Percentiles rank a stretch among this genome's conserved stretches.
Conservation (phyloP, 176 grass and related monocot species). For the Dactylis glomerata region DNA sequence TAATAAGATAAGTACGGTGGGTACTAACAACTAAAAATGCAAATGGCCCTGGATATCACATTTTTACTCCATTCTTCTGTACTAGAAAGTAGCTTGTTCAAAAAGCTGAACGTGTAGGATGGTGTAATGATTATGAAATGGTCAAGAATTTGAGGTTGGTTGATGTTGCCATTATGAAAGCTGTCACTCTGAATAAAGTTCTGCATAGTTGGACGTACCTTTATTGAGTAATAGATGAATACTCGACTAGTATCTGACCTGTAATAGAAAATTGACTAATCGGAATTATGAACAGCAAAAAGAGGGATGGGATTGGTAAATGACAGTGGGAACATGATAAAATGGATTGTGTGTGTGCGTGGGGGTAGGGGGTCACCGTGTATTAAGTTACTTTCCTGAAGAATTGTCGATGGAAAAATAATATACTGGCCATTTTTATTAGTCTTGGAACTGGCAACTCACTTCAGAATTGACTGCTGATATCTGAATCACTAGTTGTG, state of each 20-base stretch:
- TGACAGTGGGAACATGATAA: background rate
- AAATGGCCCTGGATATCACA: background rate
- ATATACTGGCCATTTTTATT: conserved; percentile 8
- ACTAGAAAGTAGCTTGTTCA: conserved; percentile 29
- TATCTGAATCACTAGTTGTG: conserved; percentile 14
- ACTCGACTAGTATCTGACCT: conserved; percentile 16
- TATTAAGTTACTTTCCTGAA: conserved; percentile 9
- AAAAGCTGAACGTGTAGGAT: conserved; percentile 33
- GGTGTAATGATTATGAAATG: conserved; percentile 55
- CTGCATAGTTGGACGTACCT: conserved; percentile 35
- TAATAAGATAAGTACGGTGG: background rate
- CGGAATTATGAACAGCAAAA: background rate
- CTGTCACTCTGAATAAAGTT: conserved; percentile 40
- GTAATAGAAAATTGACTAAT: conserved; percentile 29
- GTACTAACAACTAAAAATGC: background rate
- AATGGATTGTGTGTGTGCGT: too few relatives aligned
- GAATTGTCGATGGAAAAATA: conserved; percentile 21
- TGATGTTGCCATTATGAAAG: conserved; percentile 44
- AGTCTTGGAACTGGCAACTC: conserved; percentile 9
- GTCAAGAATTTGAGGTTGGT: conserved; percentile 23
- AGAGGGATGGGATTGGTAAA: conserved; percentile 19
- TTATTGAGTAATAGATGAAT: conserved; percentile 43
- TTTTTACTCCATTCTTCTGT: conserved; percentile 6
- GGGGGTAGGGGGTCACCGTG: too few relatives aligned
- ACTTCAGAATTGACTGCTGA: conserved; percentile 16